Conservation (phyloP, 768 basidiomycete species). For the Lentinula sp. region DNA sequence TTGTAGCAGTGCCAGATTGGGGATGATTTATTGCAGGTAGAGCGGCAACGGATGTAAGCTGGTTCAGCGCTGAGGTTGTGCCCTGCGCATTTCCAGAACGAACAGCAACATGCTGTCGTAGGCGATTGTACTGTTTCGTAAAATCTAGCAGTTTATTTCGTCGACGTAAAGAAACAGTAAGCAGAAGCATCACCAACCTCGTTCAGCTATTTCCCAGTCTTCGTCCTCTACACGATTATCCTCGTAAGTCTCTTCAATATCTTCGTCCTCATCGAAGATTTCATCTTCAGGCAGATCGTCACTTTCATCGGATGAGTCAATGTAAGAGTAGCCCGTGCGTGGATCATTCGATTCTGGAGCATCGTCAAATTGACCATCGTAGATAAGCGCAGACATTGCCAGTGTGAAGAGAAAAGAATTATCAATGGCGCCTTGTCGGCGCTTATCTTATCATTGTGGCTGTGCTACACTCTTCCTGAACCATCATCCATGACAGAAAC, state of each 20-base stretch:
- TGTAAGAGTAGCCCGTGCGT: conserved; percentile 30
- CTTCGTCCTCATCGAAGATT: conserved; percentile 31
- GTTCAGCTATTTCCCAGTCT: conserved; percentile 82
- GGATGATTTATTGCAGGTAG: conserved; percentile 74
- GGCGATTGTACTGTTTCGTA: conserved; percentile 96
- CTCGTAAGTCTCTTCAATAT: conserved; percentile 37
- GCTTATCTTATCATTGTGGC: conserved; percentile 4
- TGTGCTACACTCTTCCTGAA: neutral
- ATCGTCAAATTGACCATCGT: conserved; percentile 59
- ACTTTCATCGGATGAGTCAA: conserved; percentile 30
- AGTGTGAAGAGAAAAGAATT: conserved; percentile 6
- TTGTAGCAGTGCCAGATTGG: conserved; percentile 23
- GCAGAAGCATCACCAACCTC: conserved; percentile 43
- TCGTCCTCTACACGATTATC: conserved; percentile 74
- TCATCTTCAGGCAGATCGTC: conserved; percentile 30
- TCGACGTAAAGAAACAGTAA: neutral
- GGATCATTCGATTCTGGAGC: conserved; percentile 28
- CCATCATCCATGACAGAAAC: conserved; percentile 24
- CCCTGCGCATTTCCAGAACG: conserved; percentile 67
- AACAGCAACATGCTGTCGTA: conserved; percentile 86
- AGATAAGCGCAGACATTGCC: conserved; percentile 21
- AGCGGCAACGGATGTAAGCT: conserved; percentile 44
- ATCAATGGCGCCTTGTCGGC: neutral
- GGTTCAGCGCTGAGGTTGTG: conserved; percentile 43
- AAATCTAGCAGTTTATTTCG: conserved; percentile 58